These are phyloP conservation scores for Tolypocladium ophioglossoides DNA, from an alignment of 2,329 filamentous ascomycete genomes.

Conservation along the genomic window DNA sequence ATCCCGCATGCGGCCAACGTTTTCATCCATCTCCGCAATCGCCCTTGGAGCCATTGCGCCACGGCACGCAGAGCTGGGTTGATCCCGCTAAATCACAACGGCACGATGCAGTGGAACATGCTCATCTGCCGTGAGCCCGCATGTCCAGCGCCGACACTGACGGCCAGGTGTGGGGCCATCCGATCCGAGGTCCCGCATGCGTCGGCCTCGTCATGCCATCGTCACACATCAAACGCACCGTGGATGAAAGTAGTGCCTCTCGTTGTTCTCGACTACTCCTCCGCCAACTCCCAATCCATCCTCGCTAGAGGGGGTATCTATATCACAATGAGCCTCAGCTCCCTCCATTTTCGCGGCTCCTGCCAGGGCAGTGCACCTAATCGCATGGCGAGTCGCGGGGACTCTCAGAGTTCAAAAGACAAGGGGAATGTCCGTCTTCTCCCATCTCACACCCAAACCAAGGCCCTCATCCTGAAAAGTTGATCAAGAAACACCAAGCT, in stretches of 20 bases:
- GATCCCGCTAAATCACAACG: no score
- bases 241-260: background rate
- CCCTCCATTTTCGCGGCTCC: background rate
- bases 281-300: background rate
- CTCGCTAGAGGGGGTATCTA: conserved; percentile 2
- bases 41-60: background rate
- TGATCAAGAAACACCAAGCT: conserved; percentile 6
- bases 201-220: background rate
- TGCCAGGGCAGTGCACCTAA: background rate
- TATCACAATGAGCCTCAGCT: background rate
- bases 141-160: background rate
- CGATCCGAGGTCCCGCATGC: no score
- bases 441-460: background rate
- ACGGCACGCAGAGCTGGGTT: background rate
- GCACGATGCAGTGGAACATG: background rate
- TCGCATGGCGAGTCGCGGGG: background rate
- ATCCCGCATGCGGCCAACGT: background rate
- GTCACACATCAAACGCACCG: background rate
- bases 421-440: background rate
- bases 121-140: background rate
- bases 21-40: background rate
- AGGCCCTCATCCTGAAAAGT: background rate
- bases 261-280: background rate
- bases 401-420: background rate
- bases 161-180: background rate